A percentile compares a stretch with the other conserved stretches of the same genome.
phyloP scores from a whole-genome alignment of 257 asterid species.

The Thymus mandschuricus region DNA sequence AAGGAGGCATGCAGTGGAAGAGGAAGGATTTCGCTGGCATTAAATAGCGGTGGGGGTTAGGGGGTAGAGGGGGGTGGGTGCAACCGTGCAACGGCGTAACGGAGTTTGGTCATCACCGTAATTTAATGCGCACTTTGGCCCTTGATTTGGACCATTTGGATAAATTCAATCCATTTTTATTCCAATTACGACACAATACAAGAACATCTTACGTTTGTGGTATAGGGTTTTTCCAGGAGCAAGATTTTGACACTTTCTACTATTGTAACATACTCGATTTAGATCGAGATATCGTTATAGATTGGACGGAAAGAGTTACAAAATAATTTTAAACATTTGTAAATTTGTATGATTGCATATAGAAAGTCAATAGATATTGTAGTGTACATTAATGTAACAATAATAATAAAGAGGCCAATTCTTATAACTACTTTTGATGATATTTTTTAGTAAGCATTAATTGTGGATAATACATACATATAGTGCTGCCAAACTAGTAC shows the following conservation, averaged over 20 bases:
- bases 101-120: background rate
- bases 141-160: background rate
- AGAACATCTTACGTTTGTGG: background rate
- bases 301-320: too few relatives aligned
- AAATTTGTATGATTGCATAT: too few relatives aligned
- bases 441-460: background rate
- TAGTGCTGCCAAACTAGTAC: constrained; percentile 20
- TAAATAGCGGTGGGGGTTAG: constrained; percentile 7
- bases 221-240: too few relatives aligned
- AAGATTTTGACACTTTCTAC: too few relatives aligned
- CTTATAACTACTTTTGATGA: background rate
- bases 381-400: background rate
- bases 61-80: background rate
- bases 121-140: background rate
- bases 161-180: background rate
- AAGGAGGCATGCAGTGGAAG: constrained; percentile 44
- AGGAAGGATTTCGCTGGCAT: constrained; percentile 22
- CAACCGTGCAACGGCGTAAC: background rate
- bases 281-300: too few relatives aligned
- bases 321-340: too few relatives aligned
- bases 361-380: too few relatives aligned
- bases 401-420: background rate
- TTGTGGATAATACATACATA: background rate
- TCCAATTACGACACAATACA: background rate
- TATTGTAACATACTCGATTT: too few relatives aligned